Conservation (phyloP, 129 eudicot species). For the Flaveria brownii region DNA sequence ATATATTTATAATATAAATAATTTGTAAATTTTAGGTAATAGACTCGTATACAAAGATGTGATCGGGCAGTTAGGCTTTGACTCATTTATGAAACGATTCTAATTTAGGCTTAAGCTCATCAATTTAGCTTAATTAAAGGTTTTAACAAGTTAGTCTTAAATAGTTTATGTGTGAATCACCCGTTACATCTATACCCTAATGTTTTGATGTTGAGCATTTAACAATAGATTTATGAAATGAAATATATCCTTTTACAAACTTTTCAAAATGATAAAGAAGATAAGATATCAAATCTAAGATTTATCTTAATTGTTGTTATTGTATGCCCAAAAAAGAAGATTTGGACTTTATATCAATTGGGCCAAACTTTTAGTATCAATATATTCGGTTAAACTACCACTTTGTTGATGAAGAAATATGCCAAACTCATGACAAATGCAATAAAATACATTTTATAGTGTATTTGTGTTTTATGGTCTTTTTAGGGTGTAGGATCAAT, state of each 20-base stretch:
- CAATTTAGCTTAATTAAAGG: no score
- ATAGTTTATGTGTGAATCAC: no score
- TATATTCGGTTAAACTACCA: not conserved
- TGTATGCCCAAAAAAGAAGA: not conserved
- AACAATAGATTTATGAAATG: not conserved
- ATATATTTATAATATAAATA: no score
- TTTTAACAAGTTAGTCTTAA: no score
- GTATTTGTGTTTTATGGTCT: not conserved
- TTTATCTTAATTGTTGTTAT: not conserved
- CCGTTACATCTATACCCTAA: no score
- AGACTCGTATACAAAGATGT: no score
- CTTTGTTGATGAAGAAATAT: not conserved
- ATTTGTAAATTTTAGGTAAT: no score
- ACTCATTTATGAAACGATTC: no score
- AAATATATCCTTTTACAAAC: not conserved
- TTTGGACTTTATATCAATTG: not conserved
- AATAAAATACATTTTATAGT: not conserved
- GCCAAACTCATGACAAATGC: not conserved
- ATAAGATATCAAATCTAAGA: not conserved
- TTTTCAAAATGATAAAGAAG: not conserved
- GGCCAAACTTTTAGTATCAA: not conserved
- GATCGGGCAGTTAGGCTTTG: no score
- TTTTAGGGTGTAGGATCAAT: constrained; percentile 2
- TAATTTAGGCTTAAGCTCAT: no score
- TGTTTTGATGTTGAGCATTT: not conserved